phyloP scores from a whole-genome alignment of 1,139 yeast species.

The Kodamaea alishanica region DNA sequence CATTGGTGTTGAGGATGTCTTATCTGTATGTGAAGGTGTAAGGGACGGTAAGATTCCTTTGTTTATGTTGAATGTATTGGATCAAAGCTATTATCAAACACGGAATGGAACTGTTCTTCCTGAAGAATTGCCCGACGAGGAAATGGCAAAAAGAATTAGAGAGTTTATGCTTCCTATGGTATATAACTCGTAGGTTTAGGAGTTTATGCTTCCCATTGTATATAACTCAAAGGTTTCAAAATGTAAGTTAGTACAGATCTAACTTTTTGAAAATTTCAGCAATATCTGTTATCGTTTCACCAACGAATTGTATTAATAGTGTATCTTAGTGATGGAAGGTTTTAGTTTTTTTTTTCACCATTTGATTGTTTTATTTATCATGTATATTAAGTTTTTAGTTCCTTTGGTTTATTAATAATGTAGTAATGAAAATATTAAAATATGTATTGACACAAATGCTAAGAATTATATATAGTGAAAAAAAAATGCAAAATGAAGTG shows the following conservation, averaged over 20 bases:
- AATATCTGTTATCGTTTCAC: too few species aligned
- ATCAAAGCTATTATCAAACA: constrained; percentile 30
- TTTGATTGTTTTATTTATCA: too few species aligned
- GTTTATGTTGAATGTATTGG: constrained; percentile 39
- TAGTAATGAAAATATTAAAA: too few species aligned
- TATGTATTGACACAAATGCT: too few species aligned
- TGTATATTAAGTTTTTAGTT: too few species aligned
- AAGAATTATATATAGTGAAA: too few species aligned
- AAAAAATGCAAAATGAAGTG: too few species aligned
- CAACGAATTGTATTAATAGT: too few species aligned
- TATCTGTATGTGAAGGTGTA: constrained; percentile 37
- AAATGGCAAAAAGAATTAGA: constrained; percentile 32
- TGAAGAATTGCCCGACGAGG: constrained; percentile 30
- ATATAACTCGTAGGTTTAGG: constrained; percentile 23
- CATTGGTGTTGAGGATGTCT: constrained; percentile 31
- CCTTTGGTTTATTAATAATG: too few species aligned
- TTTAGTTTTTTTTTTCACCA: too few species aligned
- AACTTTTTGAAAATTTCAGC: too few species aligned
- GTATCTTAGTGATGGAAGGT: too few species aligned
- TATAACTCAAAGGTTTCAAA: constrained; percentile 26
- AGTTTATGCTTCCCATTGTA: constrained; percentile 39
- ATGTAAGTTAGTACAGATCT: constrained; percentile 23
- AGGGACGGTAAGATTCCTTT: constrained; percentile 40
- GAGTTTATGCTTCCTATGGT: constrained; percentile 40
- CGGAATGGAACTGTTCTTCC: constrained; percentile 17